phyloP scores from a whole-genome alignment of 352 stramenopile genomes.

The Globisporangium recalcitrans region DNA sequence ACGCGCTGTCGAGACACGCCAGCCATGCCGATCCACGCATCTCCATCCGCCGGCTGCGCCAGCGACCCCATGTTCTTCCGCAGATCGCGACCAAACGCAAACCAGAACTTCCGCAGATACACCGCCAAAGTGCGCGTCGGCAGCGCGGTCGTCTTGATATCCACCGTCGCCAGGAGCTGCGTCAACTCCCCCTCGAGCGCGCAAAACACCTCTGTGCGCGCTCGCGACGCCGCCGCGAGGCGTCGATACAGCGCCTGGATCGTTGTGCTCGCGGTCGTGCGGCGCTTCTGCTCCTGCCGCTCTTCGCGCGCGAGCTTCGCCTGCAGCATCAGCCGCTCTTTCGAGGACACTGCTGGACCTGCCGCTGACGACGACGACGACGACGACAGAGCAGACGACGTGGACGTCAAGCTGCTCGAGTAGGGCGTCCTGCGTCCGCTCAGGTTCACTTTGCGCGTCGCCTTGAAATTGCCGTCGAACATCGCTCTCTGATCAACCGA shows the following conservation, averaged over 20 bases:
- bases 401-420: slow-evolving; percentile 19
- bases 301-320: slow-evolving; percentile 51
- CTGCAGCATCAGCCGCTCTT: slow-evolving; percentile 54
- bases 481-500: slow-evolving; percentile 25
- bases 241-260: slow-evolving; percentile 51
- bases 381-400: neutral
- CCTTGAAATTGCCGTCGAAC: slow-evolving; percentile 75
- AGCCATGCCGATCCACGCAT: slow-evolving; percentile 6
- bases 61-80: slow-evolving; percentile 6
- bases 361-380: slow-evolving; percentile 10
- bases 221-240: slow-evolving; percentile 18
- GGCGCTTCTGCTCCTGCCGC: slow-evolving; percentile 37
- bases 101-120: slow-evolving; percentile 45
- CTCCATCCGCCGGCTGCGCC: neutral
- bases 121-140: slow-evolving; percentile 20
- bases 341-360: slow-evolving; percentile 21
- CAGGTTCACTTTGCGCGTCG: slow-evolving; percentile 62
- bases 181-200: slow-evolving; percentile 40
- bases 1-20: slow-evolving; percentile 18
- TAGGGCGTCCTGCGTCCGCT: slow-evolving; percentile 48
- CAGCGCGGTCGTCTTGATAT: slow-evolving; percentile 32
- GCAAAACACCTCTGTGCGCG: slow-evolving; percentile 29
- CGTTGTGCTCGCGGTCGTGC: slow-evolving; percentile 32
- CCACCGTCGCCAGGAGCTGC: slow-evolving; percentile 19
- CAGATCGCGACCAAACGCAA: slow-evolving; percentile 21